phyloP scores from a whole-genome alignment of 2,329 filamentous ascomycete species.

The Massarina eburnea region DNA sequence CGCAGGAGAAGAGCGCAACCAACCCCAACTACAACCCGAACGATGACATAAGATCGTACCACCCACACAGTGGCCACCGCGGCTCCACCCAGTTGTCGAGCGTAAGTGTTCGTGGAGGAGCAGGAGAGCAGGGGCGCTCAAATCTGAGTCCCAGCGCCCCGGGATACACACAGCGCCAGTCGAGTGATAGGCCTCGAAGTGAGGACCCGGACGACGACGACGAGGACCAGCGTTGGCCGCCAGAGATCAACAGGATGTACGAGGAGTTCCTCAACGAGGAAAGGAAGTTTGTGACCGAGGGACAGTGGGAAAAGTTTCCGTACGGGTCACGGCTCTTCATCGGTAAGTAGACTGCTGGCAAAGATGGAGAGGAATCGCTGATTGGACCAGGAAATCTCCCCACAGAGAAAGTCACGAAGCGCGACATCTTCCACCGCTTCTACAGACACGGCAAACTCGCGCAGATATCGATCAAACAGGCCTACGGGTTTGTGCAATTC shows the following conservation, averaged over 20 bases:
- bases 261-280: conserved; percentile 74
- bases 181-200: conserved; percentile 22
- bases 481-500: conserved; percentile 96
- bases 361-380: conserved; percentile 8
- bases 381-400: conserved; percentile 74
- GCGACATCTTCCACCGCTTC: conserved; percentile 91
- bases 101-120: conserved; percentile 18
- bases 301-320: conserved; percentile 80
- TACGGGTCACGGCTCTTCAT: conserved; percentile 78
- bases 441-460: conserved; percentile 81
- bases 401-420: conserved; percentile 89
- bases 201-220: conserved; percentile 37
- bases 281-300: conserved; percentile 73
- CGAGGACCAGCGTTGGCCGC: conserved; percentile 55
- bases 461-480: conserved; percentile 94
- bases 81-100: conserved; percentile 35
- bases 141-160: conserved; percentile 33
- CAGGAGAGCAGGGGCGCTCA: conserved; percentile 15
- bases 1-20: conserved; percentile 52
- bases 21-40: conserved; percentile 51
- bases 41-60: conserved; percentile 53
- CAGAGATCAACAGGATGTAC: conserved; percentile 66
- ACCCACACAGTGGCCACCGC: conserved; percentile 47
- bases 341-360: conserved; percentile 55
- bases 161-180: conserved; percentile 31